Evolutionary conservation across 2,329 filamentous ascomycete genomes (phyloP).

Genomic region (Dryadomyces quercivorus): DNA sequence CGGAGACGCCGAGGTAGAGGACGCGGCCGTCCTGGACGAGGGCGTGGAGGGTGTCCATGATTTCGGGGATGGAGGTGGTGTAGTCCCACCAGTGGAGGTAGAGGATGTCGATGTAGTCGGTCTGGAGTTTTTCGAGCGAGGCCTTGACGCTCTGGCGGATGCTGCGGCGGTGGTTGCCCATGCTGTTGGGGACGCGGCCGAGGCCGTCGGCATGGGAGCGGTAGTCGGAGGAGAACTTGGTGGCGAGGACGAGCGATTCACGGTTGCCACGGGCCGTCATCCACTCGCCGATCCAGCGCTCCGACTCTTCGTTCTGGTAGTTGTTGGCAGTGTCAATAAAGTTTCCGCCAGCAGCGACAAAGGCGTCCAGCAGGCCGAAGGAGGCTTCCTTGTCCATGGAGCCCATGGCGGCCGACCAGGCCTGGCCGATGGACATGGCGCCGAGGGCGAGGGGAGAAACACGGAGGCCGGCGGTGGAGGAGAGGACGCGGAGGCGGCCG

Average conservation of each 20-base stretch:
- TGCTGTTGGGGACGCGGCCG: slow-evolving; percentile 25
- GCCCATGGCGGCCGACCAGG: slow-evolving; percentile 13
- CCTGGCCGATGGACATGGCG: slow-evolving; percentile 30
- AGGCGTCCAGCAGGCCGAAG: slow-evolving; percentile 16
- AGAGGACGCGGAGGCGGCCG: slow-evolving; percentile 38
- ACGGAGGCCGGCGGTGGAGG: slow-evolving; percentile 34
- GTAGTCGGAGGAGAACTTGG: slow-evolving; percentile 41
- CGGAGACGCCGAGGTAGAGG: slow-evolving; percentile 27
- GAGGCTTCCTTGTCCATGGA: slow-evolving; percentile 15
- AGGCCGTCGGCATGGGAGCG: slow-evolving; percentile 23
- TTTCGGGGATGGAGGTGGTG: slow-evolving; percentile 27
- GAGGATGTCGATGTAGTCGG: slow-evolving; percentile 31
- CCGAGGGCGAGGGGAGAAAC: slow-evolving; percentile 42
- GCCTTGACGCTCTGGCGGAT: slow-evolving; percentile 29
- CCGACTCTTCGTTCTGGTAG: slow-evolving; percentile 47
- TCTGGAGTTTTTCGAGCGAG: slow-evolving; percentile 31
- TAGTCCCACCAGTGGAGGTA: slow-evolving; percentile 34
- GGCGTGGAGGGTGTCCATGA: slow-evolving; percentile 29
- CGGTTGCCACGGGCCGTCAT: slow-evolving; percentile 35
- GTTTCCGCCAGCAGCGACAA: slow-evolving; percentile 40
- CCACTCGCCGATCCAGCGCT: slow-evolving; percentile 46
- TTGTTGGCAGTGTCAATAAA: slow-evolving; percentile 54
- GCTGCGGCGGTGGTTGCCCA: slow-evolving; percentile 29
- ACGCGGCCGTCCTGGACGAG: slow-evolving; percentile 29
- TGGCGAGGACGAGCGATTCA: slow-evolving; percentile 40